Evolutionary conservation across 2,329 filamentous ascomycete genomes (phyloP).

Genomic region (Orbilia blumenaviensis): DNA sequence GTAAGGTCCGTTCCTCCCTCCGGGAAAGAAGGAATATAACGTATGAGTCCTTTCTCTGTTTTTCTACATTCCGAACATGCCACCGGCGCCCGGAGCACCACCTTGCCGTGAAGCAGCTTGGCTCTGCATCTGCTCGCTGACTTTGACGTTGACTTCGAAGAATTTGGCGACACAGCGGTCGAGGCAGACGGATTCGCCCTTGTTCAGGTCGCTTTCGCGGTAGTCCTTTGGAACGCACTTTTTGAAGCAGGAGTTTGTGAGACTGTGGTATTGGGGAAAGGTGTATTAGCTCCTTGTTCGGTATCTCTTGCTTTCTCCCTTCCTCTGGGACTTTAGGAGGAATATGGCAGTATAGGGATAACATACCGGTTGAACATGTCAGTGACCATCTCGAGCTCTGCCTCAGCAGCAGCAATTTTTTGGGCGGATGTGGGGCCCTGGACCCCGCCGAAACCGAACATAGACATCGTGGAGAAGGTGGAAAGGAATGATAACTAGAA

Average conservation of each 20-base stretch:
- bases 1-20: no score
- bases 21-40: no score
- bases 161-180: conserved; percentile 98
- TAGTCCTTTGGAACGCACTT: conserved; percentile 95
- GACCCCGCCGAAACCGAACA: conserved; percentile 76
- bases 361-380: conserved; percentile 96
- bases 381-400: conserved; percentile 95
- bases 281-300: background rate
- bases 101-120: conserved; percentile 41
- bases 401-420: conserved; percentile 95
- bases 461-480: conserved; percentile 68
- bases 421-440: conserved; percentile 87
- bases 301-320: no score
- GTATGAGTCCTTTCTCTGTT: no score
- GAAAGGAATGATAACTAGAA: conserved; percentile 57
- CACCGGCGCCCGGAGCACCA: conserved; percentile 27
- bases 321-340: no score
- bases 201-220: conserved; percentile 96
- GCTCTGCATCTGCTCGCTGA: conserved; percentile 68
- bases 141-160: conserved; percentile 98
- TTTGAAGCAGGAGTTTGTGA: conserved; percentile 86
- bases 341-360: conserved; percentile 21
- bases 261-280: conserved; percentile 64
- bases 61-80: conserved; percentile 48
- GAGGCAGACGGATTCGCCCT: conserved; percentile 97